Percentiles rank a stretch among this genome's conserved stretches.
These are phyloP conservation scores for Nymphaea colorata DNA, from an alignment of 164 flowering plant species.

Conservation along the genomic window DNA sequence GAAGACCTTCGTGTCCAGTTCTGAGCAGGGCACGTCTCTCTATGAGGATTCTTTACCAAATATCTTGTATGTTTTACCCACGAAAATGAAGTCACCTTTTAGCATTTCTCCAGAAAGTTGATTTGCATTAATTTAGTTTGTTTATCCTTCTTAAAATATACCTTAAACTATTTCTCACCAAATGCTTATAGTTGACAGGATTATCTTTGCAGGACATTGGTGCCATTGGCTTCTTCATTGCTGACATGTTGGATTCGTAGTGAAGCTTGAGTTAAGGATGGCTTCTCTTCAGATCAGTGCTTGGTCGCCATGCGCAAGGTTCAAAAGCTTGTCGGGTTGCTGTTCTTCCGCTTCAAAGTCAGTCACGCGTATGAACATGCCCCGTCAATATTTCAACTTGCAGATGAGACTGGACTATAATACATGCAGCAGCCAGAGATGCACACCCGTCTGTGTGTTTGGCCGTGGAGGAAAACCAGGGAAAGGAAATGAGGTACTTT, in stretches of 20 bases:
- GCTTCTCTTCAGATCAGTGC: slow-evolving; percentile 23
- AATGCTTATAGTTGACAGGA: no score
- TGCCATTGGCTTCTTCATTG: not conserved
- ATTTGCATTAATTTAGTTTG: no score
- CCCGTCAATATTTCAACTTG: slow-evolving; percentile 2
- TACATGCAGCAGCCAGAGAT: slow-evolving; percentile 12
- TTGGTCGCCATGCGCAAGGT: slow-evolving; percentile 9
- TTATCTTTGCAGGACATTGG: no score
- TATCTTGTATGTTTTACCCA: no score
- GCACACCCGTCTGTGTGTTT: slow-evolving; percentile 25
- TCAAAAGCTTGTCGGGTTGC: not conserved
- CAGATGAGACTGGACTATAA: slow-evolving; percentile 8
- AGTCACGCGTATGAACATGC: slow-evolving; percentile 6
- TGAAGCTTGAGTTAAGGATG: slow-evolving; percentile 17
- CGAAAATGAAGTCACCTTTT: no score
- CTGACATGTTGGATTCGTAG: not conserved
- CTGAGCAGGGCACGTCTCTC: no score
- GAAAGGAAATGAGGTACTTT: slow-evolving; percentile 28
- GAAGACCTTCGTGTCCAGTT: no score
- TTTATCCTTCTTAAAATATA: no score
- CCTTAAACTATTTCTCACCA: no score
- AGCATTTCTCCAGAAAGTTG: no score
- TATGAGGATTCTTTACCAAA: no score
- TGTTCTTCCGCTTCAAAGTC: slow-evolving; percentile 1
- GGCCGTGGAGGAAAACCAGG: slow-evolving; percentile 50